Evolutionary conservation across 2,329 filamentous ascomycete genomes (phyloP), one percentile per base, ranked within the genome.

Genomic region (Ceratocystis papillata): DNA sequence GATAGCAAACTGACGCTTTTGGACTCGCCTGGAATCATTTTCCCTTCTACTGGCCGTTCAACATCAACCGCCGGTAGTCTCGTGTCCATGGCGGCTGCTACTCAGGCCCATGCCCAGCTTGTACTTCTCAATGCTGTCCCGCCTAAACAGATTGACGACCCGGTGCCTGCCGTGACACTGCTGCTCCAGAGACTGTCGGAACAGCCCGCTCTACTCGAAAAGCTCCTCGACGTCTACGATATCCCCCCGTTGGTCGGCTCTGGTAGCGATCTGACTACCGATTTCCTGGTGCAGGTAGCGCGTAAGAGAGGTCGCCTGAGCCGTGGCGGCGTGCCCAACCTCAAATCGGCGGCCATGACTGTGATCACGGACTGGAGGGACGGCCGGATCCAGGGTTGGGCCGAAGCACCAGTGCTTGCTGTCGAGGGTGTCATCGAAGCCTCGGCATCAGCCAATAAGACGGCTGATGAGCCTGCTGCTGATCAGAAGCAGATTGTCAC

Each of bases 281-380:
- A 96, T 75, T 97, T 97, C 78, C 78, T 99, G 45, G 85, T 97
- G 65, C 93, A 99, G 75, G 93, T 99, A 12, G 94, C 94, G 4
- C 84, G 94, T 72, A 96, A 96, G 80, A 84, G 94, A 68, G 94
- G 94, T 64, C 82, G 94, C 67, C 80, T 99, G 17, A 90, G 93
- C 63, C 87, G 88, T 71, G 92, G 93, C 22, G 94, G 94, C 69
- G 82, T 97, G 17, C 94, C 94, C 55, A 99, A 97, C 76, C 76
- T 97, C 67, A 81, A 85, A 70, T 86, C 88, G 65, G 93, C 94
- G 6, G 94, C 93, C 69, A 93, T 94, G 82, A 88, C 90, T 0
- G 92, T 99, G 66, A 85, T 99, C 67, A 94, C 86, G n/a, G 94
- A 99, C 78, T 96, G 94, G 90, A 84, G 94, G 71, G 93, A 97